These are phyloP conservation scores for Podila epigama DNA, from an alignment of 192 early-diverging fungal genomes.

Conservation along the genomic window DNA sequence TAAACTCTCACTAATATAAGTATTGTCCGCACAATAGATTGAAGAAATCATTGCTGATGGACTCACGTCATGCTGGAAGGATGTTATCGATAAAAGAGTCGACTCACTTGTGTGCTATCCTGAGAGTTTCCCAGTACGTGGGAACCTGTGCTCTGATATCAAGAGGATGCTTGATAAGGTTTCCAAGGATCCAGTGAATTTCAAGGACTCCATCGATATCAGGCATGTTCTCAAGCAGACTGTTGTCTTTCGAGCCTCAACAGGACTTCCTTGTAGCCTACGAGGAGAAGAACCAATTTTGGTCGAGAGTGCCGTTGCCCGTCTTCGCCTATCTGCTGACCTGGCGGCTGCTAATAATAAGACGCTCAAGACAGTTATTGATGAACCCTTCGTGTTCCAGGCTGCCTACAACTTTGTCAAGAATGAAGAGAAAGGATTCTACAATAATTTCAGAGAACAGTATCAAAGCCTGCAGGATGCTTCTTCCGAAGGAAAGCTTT, in stretches of 20 bases:
- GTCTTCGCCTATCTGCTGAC: slow-evolving; percentile 33
- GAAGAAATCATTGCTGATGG: slow-evolving; percentile 39
- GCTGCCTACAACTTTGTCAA: slow-evolving; percentile 25
- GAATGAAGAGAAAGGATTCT: background rate
- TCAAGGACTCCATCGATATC: slow-evolving; percentile 23
- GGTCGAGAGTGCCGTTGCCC: slow-evolving; percentile 33
- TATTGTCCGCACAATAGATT: too few relatives aligned
- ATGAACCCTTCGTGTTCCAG: slow-evolving; percentile 39
- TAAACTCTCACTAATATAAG: too few relatives aligned
- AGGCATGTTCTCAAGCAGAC: slow-evolving; percentile 40
- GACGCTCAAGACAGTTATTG: slow-evolving; percentile 28
- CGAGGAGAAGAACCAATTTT: slow-evolving; percentile 45
- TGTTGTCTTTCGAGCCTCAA: slow-evolving; percentile 31
- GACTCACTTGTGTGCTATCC: slow-evolving; percentile 19
- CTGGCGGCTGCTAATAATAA: slow-evolving; percentile 12
- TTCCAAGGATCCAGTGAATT: slow-evolving; percentile 34
- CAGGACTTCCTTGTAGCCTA: slow-evolving; percentile 40
- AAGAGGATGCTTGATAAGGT: slow-evolving; percentile 43
- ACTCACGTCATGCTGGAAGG: slow-evolving; percentile 24
- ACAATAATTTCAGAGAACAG: background rate
- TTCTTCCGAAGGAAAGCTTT: background rate
- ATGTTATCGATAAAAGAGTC: slow-evolving; percentile 29
- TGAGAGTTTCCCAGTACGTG: slow-evolving; percentile 13
- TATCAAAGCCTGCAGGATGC: background rate
- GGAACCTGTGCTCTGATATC: slow-evolving; percentile 36